A percentile compares a stretch with the other conserved stretches of the same genome.
phyloP scores from a whole-genome alignment of 78 protist species.

The Cavenderia fasciculata region DNA sequence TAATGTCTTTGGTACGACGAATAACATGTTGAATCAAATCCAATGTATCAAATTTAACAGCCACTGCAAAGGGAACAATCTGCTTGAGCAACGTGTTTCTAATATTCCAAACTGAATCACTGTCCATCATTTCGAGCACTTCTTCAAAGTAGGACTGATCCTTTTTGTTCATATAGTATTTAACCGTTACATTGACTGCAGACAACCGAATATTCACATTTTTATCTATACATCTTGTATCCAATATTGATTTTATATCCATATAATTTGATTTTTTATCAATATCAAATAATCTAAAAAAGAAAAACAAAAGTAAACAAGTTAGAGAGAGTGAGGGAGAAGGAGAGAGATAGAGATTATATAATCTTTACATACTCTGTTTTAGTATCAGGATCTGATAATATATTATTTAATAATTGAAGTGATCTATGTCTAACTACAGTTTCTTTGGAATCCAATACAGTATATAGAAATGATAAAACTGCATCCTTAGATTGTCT shows the following conservation, averaged over 20 bases:
- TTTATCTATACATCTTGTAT: conserved; percentile 32
- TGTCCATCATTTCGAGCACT: background rate
- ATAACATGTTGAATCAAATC: background rate
- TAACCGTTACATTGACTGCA: background rate
- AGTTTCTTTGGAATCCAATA: conserved; percentile 46
- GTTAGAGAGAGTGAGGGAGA: background rate
- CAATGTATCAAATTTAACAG: background rate
- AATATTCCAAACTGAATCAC: conserved; percentile 1
- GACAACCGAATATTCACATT: conserved; percentile 18
- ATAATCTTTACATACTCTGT: background rate
- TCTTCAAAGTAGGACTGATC: background rate
- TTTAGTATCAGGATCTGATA: background rate
- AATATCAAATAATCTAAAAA: background rate
- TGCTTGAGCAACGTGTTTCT: background rate
- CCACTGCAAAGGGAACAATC: background rate
- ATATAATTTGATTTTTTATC: background rate
- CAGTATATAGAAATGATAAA: background rate
- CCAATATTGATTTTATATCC: background rate
- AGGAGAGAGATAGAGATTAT: background rate
- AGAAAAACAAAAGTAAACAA: background rate
- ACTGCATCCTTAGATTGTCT: background rate
- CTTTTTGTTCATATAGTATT: background rate
- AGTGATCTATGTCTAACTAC: conserved; percentile 58
- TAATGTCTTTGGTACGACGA: conserved; percentile 27
- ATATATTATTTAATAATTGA: conserved; percentile 1